Conservation (phyloP, 192 early-diverging fungal species). For the Coemansia sp. region DNA sequence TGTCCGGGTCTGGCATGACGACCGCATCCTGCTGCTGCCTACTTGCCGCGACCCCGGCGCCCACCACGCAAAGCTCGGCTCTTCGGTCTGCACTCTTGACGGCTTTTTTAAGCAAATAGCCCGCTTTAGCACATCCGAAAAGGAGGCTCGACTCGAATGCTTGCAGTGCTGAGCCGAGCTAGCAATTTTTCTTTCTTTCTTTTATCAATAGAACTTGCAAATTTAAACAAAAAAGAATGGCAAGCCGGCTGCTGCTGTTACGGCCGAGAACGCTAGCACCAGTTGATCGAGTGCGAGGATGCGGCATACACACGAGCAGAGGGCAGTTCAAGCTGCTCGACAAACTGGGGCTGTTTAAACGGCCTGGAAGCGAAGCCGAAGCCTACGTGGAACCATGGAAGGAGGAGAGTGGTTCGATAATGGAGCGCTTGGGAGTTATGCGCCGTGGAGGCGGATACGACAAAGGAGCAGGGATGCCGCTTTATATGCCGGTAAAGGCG, state of each 20-base stretch:
- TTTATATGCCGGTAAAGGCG: conserved; percentile 28
- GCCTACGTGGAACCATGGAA: conserved; percentile 3
- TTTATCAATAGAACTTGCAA: background rate
- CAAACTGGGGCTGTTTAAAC: conserved; percentile 2
- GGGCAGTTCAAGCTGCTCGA: conserved; percentile 2
- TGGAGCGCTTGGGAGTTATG: conserved; percentile 8
- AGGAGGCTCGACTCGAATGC: conserved; percentile 16
- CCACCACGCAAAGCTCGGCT: conserved; percentile 39
- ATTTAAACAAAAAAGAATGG: conserved; percentile 7
- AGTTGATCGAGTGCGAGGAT: background rate
- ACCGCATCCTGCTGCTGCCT: conserved; percentile 36
- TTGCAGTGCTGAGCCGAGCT: conserved; percentile 1
- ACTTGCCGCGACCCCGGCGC: conserved; percentile 48
- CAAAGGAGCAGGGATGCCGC: conserved; percentile 26
- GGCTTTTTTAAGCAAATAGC: conserved; percentile 52
- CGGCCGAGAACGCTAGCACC: conserved; percentile 2
- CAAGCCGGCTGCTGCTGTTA: conserved; percentile 6
- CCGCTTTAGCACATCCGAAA: conserved; percentile 30
- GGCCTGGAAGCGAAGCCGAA: conserved; percentile 8
- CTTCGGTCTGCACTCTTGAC: conserved; percentile 47
- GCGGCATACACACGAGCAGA: conserved; percentile 2
- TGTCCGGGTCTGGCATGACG: conserved; percentile 53
- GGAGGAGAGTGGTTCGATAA: background rate
- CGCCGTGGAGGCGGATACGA: conserved; percentile 21
- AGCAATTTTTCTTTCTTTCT: background rate